Conservation (phyloP, 2,329 filamentous ascomycete species). For the Scytalidium lignicola region DNA sequence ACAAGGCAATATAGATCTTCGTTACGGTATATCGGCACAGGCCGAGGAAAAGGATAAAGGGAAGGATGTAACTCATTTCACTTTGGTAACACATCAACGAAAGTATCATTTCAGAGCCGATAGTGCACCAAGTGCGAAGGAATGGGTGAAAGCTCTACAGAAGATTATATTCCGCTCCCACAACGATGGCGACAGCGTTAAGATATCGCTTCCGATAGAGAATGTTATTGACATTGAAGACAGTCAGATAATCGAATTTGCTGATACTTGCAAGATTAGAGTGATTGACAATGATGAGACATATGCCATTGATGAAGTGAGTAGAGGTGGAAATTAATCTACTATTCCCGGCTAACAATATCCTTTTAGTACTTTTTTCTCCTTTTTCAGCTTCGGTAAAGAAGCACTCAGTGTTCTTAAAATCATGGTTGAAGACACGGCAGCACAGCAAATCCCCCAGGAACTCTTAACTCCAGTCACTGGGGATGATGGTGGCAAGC, state of each 20-base stretch:
- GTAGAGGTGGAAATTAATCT: constrained; percentile 15
- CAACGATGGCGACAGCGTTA: constrained; percentile 95
- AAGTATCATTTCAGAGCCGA: constrained; percentile 88
- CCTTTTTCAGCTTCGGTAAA: constrained; percentile 82
- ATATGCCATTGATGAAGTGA: constrained; percentile 88
- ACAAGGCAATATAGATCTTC: constrained; percentile 83
- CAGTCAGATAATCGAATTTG: constrained; percentile 83
- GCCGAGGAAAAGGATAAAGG: constrained; percentile 66
- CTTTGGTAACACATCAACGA: constrained; percentile 74
- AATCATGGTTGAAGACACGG: constrained; percentile 28
- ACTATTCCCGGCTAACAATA: not conserved
- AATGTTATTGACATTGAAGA: constrained; percentile 93
- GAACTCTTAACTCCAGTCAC: constrained; percentile 18
- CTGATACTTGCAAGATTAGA: constrained; percentile 87
- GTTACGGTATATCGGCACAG: constrained; percentile 84
- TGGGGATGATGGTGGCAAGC: constrained; percentile 11
- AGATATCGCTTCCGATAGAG: constrained; percentile 83
- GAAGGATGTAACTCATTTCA: constrained; percentile 72
- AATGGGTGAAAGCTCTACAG: constrained; percentile 93
- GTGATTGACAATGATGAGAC: constrained; percentile 93
- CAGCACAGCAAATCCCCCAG: constrained; percentile 27
- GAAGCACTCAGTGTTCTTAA: constrained; percentile 76
- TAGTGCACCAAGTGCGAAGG: constrained; percentile 79
- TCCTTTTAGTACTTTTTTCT: constrained; percentile 79
- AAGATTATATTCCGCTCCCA: constrained; percentile 93